phyloP scores from a whole-genome alignment of 148 eudicot genomes.

The Amaranthus cruentus region DNA sequence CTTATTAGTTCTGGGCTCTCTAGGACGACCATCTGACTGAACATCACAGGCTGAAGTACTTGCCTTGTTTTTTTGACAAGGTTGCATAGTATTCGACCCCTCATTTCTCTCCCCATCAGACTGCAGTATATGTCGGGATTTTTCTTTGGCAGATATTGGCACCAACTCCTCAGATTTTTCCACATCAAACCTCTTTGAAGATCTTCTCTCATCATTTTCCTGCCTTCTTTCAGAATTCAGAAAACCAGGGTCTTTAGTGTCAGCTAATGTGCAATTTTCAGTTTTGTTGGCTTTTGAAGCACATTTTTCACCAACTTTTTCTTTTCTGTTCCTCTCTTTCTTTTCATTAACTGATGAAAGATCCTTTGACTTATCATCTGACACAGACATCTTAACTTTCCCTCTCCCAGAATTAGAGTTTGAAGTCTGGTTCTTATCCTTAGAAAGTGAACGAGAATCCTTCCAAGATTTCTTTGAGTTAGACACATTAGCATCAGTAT shows the following conservation, averaged over 20 bases:
- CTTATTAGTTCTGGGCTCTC: constrained; percentile 36
- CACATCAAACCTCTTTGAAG: constrained; percentile 37
- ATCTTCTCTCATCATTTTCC: constrained; percentile 35
- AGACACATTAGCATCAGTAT: constrained; percentile 26
- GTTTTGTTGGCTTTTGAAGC: constrained; percentile 26
- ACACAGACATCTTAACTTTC: constrained; percentile 42
- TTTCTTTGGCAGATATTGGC: constrained; percentile 39
- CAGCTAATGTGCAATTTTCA: constrained; percentile 27
- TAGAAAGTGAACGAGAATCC: constrained; percentile 40
- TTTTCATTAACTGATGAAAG: constrained; percentile 32
- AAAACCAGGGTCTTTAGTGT: constrained; percentile 25
- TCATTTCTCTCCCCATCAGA: constrained; percentile 43
- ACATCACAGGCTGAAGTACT: constrained; percentile 28
- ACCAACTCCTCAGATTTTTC: constrained; percentile 35
- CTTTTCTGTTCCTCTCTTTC: constrained; percentile 37
- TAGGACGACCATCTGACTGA: constrained; percentile 33
- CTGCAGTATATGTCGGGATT: constrained; percentile 45
- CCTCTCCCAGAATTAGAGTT: constrained; percentile 39
- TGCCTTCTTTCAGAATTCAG: constrained; percentile 26
- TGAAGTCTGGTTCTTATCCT: constrained; percentile 34
- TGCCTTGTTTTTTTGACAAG: constrained; percentile 35
- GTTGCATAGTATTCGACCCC: constrained; percentile 16
- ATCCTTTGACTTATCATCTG: constrained; percentile 27
- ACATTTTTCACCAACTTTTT: constrained; percentile 41
- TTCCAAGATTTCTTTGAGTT: constrained; percentile 32